Evolutionary conservation across 2,329 filamentous ascomycete genomes (phyloP), one percentile per base, ranked within the genome.

Genomic region (Didymella pinodella): DNA sequence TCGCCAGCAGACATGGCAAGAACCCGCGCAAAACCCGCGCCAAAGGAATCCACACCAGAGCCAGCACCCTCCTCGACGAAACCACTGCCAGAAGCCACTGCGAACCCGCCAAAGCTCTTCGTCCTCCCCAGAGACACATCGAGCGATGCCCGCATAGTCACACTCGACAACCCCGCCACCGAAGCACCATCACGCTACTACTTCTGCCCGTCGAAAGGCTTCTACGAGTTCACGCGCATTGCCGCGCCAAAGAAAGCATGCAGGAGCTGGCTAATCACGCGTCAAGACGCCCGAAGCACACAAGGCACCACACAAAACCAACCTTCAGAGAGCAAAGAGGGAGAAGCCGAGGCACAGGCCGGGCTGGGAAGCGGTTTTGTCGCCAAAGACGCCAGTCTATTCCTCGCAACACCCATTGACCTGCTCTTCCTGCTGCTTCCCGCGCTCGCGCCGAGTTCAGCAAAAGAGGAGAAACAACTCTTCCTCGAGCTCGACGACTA

Each of bases 401-500:
- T 90, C 69, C 79, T 98, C 59, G 92, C 94, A 8, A 97, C 95
- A 1, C 86, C 88, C 2, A 82, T 97, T 54, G 95, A 99, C 75
- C 85, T 91, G 5, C 73, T 97, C 3, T 98, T 98, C 79, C 82
- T 98, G 49, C 74, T 96, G 3, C 81, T 98, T 1, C 90, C 94
- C 0, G 85, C 88, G 4, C 83, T 98, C 1, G 79, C 81, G 1
- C 76, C 85, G 38, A 68, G 78, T 32, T 75, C 76, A 50, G 68
- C 74, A 11, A 79, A 81, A 25, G 80, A 83, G 47, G 76, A 80
- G 2, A 90, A 88, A 70, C 84, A 84, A 43, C 81, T 89, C 50
- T 92, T 92, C 65, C 81, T 92, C 14, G 84, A 86, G 0, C 81
- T 86, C 54, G 90, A 93, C 47, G 90, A 93, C 71, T 85, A 93